Percentiles rank a stretch among this genome's conserved stretches.
Conservation (phyloP, 2,329 filamentous ascomycete species). For the Sporothrix brunneoviolacea region DNA sequence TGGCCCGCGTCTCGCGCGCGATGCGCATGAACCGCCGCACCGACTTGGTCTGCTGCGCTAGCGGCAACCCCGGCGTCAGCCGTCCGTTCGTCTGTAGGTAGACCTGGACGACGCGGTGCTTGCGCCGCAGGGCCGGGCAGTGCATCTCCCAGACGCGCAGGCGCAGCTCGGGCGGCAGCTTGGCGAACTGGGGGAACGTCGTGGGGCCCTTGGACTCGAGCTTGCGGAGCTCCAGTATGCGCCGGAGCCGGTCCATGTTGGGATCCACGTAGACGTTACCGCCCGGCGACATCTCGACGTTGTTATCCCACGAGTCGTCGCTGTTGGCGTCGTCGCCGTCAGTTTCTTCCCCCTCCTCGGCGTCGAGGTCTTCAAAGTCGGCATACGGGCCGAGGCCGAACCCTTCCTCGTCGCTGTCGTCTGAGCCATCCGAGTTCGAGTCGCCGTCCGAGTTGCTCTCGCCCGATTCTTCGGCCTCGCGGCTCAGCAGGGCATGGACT, state of each 20-base stretch:
- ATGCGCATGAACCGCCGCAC: slow-evolving; percentile 13
- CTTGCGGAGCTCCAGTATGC: not conserved
- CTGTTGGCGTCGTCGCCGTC: too few relatives aligned
- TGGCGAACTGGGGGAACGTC: slow-evolving; percentile 12
- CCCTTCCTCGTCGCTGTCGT: not conserved
- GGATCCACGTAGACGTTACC: not conserved
- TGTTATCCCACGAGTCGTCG: slow-evolving; percentile 2
- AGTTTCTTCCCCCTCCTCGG: too few relatives aligned
- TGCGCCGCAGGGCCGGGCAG: slow-evolving; percentile 9
- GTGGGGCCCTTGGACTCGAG: not conserved
- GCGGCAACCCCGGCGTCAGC: not conserved
- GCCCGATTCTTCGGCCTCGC: not conserved
- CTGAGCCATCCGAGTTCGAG: not conserved
- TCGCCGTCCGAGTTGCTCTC: not conserved
- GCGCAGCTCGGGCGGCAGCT: slow-evolving; percentile 17
- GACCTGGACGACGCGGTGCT: slow-evolving; percentile 9
- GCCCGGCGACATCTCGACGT: not conserved
- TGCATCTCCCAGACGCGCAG: slow-evolving; percentile 17
- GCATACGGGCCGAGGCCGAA: too few relatives aligned
- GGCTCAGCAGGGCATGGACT: not conserved
- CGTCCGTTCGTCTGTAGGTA: not conserved
- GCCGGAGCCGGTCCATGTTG: not conserved
- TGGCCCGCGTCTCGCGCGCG: slow-evolving; percentile 14
- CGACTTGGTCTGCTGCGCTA: slow-evolving; percentile 3
- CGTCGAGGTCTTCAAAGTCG: too few relatives aligned